These are phyloP conservation scores for Exophiala xenobiotica DNA, from an alignment of 2,329 filamentous ascomycete genomes.

Conservation along the genomic window DNA sequence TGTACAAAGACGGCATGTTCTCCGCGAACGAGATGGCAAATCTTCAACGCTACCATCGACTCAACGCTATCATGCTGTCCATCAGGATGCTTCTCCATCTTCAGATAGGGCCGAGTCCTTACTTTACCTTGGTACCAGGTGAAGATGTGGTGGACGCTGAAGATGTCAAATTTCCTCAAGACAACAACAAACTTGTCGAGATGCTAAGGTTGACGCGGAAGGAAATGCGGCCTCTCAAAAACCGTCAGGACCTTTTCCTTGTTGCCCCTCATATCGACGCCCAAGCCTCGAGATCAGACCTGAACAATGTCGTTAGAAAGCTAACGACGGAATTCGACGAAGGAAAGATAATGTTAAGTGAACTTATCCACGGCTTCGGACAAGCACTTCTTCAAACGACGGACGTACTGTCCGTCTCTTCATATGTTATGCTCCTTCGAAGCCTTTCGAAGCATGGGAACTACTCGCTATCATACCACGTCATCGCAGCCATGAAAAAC, in stretches of 20 bases:
- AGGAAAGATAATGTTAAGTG: constrained; percentile 15
- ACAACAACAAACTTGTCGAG: constrained; percentile 16
- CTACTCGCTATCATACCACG: constrained; percentile 20
- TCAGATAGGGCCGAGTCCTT: constrained; percentile 19
- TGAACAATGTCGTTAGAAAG: constrained; percentile 13
- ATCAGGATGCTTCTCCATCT: constrained; percentile 24
- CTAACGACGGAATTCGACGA: constrained; percentile 17
- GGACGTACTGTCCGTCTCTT: constrained; percentile 16
- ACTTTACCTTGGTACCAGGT: constrained; percentile 11
- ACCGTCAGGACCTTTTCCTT: constrained; percentile 11
- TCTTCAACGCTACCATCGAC: constrained; percentile 18
- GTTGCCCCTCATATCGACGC: constrained; percentile 14
- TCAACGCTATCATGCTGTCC: constrained; percentile 24
- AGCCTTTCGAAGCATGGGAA: constrained; percentile 15
- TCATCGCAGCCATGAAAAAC: constrained; percentile 21
- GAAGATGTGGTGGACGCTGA: constrained; percentile 11
- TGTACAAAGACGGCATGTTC: constrained; percentile 9
- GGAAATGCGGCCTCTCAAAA: constrained; percentile 13
- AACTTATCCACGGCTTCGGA: constrained; percentile 21
- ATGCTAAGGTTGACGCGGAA: constrained; percentile 17
- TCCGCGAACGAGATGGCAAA: constrained; percentile 17
- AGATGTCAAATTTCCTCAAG: constrained; percentile 7
- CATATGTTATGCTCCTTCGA: constrained; percentile 23
- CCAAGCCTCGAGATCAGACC: constrained; percentile 8
- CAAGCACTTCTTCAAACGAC: constrained; percentile 18